phyloP scores from a whole-genome alignment of 306 rosid species.

The Mucuna pruriens region DNA sequence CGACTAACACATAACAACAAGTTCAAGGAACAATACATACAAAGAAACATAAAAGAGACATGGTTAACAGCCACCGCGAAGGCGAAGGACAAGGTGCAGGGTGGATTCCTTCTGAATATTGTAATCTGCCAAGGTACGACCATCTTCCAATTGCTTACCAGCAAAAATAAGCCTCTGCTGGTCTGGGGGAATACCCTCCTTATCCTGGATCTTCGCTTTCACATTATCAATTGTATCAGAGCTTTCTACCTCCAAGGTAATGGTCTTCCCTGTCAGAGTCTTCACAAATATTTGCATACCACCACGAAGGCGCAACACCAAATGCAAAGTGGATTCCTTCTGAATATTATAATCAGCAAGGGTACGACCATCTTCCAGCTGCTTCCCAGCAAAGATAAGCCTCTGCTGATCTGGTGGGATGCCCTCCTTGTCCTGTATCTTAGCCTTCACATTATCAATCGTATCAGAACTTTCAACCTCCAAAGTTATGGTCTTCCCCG shows the following conservation, averaged over 20 bases:
- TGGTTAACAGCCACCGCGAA: neutral
- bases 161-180: conserved; percentile 4
- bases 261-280: neutral
- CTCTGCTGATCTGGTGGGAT: neutral
- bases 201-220: neutral
- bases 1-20: neutral
- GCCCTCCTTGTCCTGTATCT: neutral
- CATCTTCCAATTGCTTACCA: conserved; percentile 9
- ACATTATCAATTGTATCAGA: neutral
- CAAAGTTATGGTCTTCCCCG: neutral
- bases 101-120: conserved; percentile 10
- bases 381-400: conserved; percentile 10
- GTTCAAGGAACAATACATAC: neutral
- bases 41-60: neutral
- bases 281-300: conserved; percentile 1
- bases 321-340: neutral
- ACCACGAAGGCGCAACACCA: neutral
- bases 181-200: neutral
- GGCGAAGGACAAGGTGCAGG: neutral
- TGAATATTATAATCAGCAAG: conserved; percentile 8
- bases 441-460: neutral
- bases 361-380: conserved; percentile 1
- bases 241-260: neutral
- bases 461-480: conserved; percentile 1
- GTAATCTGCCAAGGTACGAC: conserved; percentile 14